Conservation (phyloP, 2,329 filamentous ascomycete species). For the Fusarium newnesense region DNA sequence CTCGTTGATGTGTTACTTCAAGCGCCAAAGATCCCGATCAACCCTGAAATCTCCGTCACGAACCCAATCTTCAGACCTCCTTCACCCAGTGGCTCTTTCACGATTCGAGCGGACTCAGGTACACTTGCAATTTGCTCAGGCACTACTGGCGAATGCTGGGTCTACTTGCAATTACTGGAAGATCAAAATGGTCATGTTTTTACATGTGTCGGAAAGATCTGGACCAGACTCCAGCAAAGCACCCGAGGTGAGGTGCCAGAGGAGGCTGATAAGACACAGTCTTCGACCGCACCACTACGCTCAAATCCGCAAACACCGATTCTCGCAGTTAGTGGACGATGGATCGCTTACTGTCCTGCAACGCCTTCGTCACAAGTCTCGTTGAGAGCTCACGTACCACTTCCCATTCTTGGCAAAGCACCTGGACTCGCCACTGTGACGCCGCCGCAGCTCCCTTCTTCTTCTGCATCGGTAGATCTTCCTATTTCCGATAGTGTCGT, state of each 20-base stretch:
- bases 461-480: conserved; percentile 76
- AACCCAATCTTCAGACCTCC: conserved; percentile 76
- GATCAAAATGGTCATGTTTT: conserved; percentile 59
- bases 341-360: conserved; percentile 81
- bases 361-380: conserved; percentile 76
- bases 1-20: conserved; percentile 79
- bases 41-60: conserved; percentile 63
- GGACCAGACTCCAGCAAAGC: conserved; percentile 82
- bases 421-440: conserved; percentile 69
- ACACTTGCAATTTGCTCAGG: conserved; percentile 82
- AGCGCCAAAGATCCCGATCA: conserved; percentile 70
- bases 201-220: conserved; percentile 85
- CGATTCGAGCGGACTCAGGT: conserved; percentile 76
- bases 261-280: conserved; percentile 56
- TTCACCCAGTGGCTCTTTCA: conserved; percentile 76
- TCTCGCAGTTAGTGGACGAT: conserved; percentile 75
- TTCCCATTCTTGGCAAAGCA: conserved; percentile 64
- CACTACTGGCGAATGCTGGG: conserved; percentile 85
- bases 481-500: conserved; percentile 76
- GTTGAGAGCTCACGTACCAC: conserved; percentile 72
- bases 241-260: conserved; percentile 59
- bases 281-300: conserved; percentile 51
- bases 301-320: conserved; percentile 69
- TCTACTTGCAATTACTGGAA: conserved; percentile 68
- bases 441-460: conserved; percentile 74